These are phyloP conservation scores for Trichoderma endophyticum DNA, from an alignment of 2,329 filamentous ascomycete species.

Conservation along the genomic window DNA sequence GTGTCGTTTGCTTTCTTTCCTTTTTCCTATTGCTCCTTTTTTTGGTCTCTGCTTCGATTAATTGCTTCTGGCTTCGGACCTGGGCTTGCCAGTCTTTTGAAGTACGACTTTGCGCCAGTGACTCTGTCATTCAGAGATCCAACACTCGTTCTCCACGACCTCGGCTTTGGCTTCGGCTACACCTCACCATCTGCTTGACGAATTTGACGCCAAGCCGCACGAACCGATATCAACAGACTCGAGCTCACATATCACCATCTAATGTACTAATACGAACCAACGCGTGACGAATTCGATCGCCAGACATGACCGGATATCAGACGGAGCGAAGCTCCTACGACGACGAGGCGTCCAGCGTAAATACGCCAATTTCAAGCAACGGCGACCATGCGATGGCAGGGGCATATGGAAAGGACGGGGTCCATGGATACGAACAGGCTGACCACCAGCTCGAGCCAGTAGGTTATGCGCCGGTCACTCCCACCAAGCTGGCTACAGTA, in stretches of 20 bases:
- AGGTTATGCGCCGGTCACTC: slow-evolving; percentile 30
- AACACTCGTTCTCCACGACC: slow-evolving; percentile 8
- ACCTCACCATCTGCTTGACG: neutral
- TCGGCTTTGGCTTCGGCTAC: neutral
- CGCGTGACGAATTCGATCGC: slow-evolving; percentile 19
- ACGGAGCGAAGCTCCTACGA: slow-evolving; percentile 35
- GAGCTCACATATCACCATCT: neutral
- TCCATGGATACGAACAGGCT: slow-evolving; percentile 39
- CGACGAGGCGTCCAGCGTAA: slow-evolving; percentile 33
- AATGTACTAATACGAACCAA: slow-evolving; percentile 26
- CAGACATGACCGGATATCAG: slow-evolving; percentile 41
- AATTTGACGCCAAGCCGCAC: neutral
- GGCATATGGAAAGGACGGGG: slow-evolving; percentile 52
- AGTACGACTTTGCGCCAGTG: neutral
- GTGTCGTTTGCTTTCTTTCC: neutral
- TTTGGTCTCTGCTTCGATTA: slow-evolving; percentile 6
- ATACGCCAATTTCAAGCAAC: slow-evolving; percentile 40
- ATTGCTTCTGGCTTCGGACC: neutral
- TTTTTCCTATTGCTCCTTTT: neutral
- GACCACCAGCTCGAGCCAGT: slow-evolving; percentile 57
- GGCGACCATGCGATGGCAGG: slow-evolving; percentile 51
- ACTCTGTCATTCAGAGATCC: neutral
- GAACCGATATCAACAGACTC: neutral
- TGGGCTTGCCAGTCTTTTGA: neutral
- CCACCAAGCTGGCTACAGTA: neutral